Base-by-base conservation (phyloP, 306 rosid genomes). In the Abrus precatorius region DNA sequence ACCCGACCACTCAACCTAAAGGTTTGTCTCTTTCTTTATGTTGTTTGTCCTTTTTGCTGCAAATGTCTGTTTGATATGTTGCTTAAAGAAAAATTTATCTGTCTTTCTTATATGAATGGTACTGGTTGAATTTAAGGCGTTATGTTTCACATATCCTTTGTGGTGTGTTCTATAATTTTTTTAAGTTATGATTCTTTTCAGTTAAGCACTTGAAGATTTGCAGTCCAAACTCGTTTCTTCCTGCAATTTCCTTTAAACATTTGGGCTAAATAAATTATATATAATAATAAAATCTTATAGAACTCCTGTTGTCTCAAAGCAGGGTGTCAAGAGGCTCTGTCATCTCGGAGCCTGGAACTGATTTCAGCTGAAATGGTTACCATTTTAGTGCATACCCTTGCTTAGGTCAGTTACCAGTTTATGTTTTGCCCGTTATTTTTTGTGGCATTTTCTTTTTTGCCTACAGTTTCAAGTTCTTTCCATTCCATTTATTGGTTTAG, bases 311-410 rank as follows among this genome's bases (percentile, higher is more conserved):
- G 94, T 94, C 97, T 92, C 93, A 68, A 92, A 94, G 97, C 98
- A 94, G 98, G 98, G 90, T 85, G 97, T 83, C 93, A 86, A 83
- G 97, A 88, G 98, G 94, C 97, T 94, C 94, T 94, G 91, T 90
- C 93, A 85, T 91, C 93, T 83, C 87, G 89, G 93, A 92, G 97
- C 92, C 92, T 84, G 97, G 94, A 78, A 89, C 91, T 85, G 97
- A 94, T 89, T 92, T 91, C 98, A 86, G 98, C 93, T 86, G 98
- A 92, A 88, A 94, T 86, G 97, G 92, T 90, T 88, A 86, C 87
- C 97, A 89, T 92, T 92, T 86, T 91, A 92, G 97, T 89, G 92
- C 85, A 87, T 90, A 94, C 90, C 91, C 89, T 84, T 86, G 74
- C 85, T 84, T 94, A 94, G 98, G 98, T 94, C 98, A 94, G 98